Percentiles rank a stretch among this genome's conserved stretches.
Evolutionary conservation across 1,139 yeast species (phyloP).

Genomic region (Diutina pseudorugosa): DNA sequence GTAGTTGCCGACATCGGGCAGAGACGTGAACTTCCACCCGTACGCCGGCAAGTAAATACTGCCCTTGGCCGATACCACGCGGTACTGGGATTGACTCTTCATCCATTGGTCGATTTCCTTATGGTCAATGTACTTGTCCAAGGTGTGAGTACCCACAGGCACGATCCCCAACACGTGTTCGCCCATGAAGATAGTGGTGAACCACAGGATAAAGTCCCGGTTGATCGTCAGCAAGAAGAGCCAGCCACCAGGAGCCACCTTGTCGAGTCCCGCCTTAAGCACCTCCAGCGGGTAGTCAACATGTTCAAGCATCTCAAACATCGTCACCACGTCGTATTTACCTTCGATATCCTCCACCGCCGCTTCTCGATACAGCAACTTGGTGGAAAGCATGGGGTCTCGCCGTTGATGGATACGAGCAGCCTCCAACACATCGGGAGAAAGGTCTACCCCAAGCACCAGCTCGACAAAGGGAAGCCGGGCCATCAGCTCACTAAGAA

Average conservation of each 20-base stretch:
- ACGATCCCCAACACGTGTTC: conserved; percentile 72
- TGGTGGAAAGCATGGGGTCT: conserved; percentile 50
- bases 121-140: conserved; percentile 75
- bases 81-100: conserved; percentile 28
- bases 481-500: conserved; percentile 77
- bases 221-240: conserved; percentile 84
- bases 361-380: conserved; percentile 45
- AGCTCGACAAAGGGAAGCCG: conserved; percentile 48
- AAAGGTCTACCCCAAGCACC: conserved; percentile 79
- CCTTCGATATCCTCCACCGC: conserved; percentile 50
- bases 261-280: conserved; percentile 49
- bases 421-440: conserved; percentile 68
- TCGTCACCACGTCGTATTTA: conserved; percentile 64
- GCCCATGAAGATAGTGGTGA: conserved; percentile 86
- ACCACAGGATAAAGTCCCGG: conserved; percentile 80
- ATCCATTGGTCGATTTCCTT: conserved; percentile 63
- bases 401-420: conserved; percentile 55
- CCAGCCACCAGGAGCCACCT: conserved; percentile 74
- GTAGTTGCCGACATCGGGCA: conserved; percentile 65
- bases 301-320: conserved; percentile 93
- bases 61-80: conserved; percentile 60
- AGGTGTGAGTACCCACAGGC: conserved; percentile 86
- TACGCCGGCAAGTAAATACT: conserved; percentile 70
- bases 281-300: conserved; percentile 76
- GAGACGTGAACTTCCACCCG: conserved; percentile 71